Conservation (phyloP, 1,139 yeast genomes). For the Scheffersomyces titani region DNA sequence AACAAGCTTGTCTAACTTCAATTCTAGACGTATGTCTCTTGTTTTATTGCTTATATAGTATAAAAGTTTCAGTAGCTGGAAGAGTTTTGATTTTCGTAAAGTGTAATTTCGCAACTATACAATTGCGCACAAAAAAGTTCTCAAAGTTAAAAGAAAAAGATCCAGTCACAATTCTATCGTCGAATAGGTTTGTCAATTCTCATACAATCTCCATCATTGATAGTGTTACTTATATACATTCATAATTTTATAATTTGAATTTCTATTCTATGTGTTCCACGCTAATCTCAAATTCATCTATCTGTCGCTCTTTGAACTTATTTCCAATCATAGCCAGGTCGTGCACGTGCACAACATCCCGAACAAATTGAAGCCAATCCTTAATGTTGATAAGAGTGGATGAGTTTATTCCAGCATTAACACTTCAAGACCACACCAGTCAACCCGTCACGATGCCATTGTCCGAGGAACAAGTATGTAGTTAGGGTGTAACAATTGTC, state of each 20-base stretch:
- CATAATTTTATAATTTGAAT: not conserved
- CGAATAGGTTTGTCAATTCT: not conserved
- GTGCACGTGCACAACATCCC: conserved; percentile 7
- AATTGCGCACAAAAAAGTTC: not conserved
- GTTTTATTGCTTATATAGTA: not conserved
- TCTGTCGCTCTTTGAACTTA: not conserved
- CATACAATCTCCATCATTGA: not conserved
- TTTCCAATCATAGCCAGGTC: conserved; percentile 3
- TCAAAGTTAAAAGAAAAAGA: not conserved
- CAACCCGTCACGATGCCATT: conserved; percentile 35
- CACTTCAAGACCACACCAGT: conserved; percentile 1
- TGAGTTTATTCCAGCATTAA: not conserved
- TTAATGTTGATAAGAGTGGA: not conserved
- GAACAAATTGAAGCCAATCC: not conserved
- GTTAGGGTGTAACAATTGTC: not conserved
- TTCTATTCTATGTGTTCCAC: not conserved
- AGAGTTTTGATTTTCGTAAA: not conserved
- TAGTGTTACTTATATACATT: not conserved
- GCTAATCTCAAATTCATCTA: not conserved
- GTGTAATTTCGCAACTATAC: not conserved
- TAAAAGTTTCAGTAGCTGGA: not conserved
- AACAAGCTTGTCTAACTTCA: conserved; percentile 31
- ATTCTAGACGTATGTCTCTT: not conserved
- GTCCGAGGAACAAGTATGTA: conserved; percentile 51
- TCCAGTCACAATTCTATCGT: not conserved